These are phyloP conservation scores for Camellia granthamiana DNA, from an alignment of 148 eudicot species.

Conservation along the genomic window DNA sequence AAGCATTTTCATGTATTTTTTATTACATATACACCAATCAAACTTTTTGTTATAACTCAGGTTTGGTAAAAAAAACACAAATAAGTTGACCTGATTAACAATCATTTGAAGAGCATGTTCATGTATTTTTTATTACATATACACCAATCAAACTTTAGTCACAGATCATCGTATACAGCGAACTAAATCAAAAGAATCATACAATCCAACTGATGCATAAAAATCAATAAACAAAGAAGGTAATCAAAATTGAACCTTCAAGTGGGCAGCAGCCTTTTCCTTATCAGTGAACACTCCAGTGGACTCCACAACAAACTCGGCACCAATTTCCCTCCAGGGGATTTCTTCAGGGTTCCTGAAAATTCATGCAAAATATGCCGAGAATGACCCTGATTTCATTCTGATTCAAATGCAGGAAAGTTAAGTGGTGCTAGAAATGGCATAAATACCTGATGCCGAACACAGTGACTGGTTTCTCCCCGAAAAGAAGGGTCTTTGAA, in stretches of 20 bases:
- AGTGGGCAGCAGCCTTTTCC: constrained; percentile 56
- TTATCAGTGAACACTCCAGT: constrained; percentile 81
- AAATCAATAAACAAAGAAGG: not conserved
- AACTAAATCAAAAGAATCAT: not conserved
- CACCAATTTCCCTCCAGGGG: constrained; percentile 67
- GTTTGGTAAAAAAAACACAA: no score
- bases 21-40: no score
- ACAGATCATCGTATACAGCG: not conserved
- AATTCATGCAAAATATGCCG: not conserved
- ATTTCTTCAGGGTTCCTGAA: constrained; percentile 35
- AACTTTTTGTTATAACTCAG: no score
- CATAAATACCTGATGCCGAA: constrained; percentile 34
- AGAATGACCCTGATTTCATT: not conserved
- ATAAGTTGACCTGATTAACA: no score
- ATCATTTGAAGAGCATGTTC: no score
- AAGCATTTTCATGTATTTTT: no score
- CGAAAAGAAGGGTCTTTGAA: constrained; percentile 46
- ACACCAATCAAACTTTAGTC: not conserved
- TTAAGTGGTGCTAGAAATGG: not conserved
- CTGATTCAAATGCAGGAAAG: not conserved
- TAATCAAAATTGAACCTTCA: constrained; percentile 42
- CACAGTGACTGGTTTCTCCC: constrained; percentile 39
- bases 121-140: no score
- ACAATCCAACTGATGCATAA: not conserved
- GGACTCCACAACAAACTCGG: constrained; percentile 72